phyloP scores from a whole-genome alignment of 2,329 filamentous ascomycete genomes.

The Aspergillus fumigatus region DNA sequence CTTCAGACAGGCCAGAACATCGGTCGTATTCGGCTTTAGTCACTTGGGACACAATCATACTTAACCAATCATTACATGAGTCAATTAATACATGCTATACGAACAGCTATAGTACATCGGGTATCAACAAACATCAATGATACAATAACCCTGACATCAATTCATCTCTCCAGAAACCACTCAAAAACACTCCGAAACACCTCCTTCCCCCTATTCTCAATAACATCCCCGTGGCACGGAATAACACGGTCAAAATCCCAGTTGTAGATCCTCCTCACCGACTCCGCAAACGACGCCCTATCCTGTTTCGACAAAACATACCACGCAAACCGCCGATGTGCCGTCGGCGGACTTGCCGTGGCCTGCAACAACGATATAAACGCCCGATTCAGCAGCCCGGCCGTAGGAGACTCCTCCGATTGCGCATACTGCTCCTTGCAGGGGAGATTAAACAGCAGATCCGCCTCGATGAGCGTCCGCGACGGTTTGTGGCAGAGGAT shows the following conservation, averaged over 20 bases:
- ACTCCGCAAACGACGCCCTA: conserved; percentile 63
- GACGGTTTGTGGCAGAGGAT: conserved; percentile 79
- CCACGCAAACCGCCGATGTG: conserved; percentile 77
- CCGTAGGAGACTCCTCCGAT: conserved; percentile 48
- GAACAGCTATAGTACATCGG: background rate
- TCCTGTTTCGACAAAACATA: conserved; percentile 61
- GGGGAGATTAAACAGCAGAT: conserved; percentile 86
- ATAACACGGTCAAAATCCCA: conserved; percentile 85
- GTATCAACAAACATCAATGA: background rate
- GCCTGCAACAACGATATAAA: conserved; percentile 50
- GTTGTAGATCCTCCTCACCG: conserved; percentile 59
- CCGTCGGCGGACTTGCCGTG: conserved; percentile 54
- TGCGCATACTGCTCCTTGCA: conserved; percentile 73
- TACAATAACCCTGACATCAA: background rate
- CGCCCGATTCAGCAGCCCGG: conserved; percentile 56
- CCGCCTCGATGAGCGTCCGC: conserved; percentile 75
- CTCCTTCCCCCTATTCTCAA: conserved; percentile 67
- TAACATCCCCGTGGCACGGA: conserved; percentile 86
- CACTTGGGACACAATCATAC: too few relatives aligned
- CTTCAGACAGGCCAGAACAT: background rate
- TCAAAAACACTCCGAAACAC: conserved; percentile 73
- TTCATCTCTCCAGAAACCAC: conserved; percentile 55
- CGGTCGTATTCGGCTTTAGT: background rate
- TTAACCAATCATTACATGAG: too few relatives aligned
- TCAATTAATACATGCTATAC: background rate